These are phyloP conservation scores for Metschnikowia koreensis DNA, from an alignment of 805 yeast genomes.

Conservation along the genomic window DNA sequence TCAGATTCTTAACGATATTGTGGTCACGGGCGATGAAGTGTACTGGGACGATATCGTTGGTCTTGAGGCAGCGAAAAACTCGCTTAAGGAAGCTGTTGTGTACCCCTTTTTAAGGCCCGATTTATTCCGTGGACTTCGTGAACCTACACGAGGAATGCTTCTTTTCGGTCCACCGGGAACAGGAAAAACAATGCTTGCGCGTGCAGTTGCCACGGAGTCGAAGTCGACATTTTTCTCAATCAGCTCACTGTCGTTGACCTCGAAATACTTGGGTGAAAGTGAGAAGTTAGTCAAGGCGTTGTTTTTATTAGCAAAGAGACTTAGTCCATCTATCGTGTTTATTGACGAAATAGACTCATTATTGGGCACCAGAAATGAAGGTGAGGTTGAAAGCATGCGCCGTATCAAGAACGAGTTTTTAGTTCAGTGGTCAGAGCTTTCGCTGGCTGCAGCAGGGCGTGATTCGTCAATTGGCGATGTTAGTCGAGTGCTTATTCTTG, in stretches of 20 bases:
- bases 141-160: constrained; percentile 95
- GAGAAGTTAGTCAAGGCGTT: constrained; percentile 90
- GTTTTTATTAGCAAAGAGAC: constrained; percentile 75
- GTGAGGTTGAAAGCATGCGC: constrained; percentile 85
- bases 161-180: constrained; percentile 99
- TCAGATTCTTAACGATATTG: constrained; percentile 84
- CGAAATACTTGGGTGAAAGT: constrained; percentile 86
- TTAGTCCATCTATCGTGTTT: constrained; percentile 91
- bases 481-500: constrained; percentile 77
- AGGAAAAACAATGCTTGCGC: constrained; percentile 94
- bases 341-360: constrained; percentile 95
- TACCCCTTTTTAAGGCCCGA: constrained; percentile 95
- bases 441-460: constrained; percentile 77
- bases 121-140: constrained; percentile 83
- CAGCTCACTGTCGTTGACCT: constrained; percentile 84
- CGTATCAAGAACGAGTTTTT: constrained; percentile 90
- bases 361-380: constrained; percentile 69
- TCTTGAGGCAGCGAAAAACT: constrained; percentile 78
- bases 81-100: constrained; percentile 91
- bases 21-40: constrained; percentile 86
- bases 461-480: constrained; percentile 42
- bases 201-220: constrained; percentile 95
- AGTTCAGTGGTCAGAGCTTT: constrained; percentile 91
- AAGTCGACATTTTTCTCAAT: constrained; percentile 90
- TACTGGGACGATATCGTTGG: constrained; percentile 97